Base-by-base conservation (phyloP, 495 filamentous ascomycete genomes). In the Hypoxylon perforatum region DNA sequence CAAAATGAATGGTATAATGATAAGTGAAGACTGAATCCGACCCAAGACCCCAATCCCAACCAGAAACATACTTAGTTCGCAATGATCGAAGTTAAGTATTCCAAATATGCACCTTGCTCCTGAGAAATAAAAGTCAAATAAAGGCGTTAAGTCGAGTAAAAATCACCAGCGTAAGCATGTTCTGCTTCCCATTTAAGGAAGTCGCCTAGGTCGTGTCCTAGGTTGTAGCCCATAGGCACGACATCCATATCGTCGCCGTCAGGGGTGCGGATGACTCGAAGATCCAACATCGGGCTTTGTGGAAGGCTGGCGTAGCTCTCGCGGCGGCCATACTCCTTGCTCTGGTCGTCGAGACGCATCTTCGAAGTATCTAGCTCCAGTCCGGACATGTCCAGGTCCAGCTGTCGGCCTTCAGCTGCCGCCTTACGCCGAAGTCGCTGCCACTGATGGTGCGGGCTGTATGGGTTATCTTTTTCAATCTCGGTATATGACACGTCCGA, bases 201-300 rank as follows among this genome's bases (percentile, higher is more conserved):
- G 57, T 85, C 83, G 15, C 78, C 80, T 35, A 85, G 50, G 67
- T 86, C 83, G 60, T 85, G 80, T 35, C 79, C 78, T 12, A 86
- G 76, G 51, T 86, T 86, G 65, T 80, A 86, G 6, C 83, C 82
- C 82, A 86, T 85, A 0, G 82, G 81, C 25, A 84, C 80, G 45
- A 78, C 71, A 19, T 74, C 60, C 22, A 77, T 58, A 59, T 81
- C 79, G 55, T 79, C 75, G 5, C 79, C 80, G 1, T 74, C 74
- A 0, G 67, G 69, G 30, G 72, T 77, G 15, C 67, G 71, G 33
- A 72, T 76, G 10, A 82, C 76, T 11, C 75, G 75, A 2, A 84
- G 67, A 44, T 82, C 80, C 38, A 82, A 61, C 81, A 84, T 82
- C n/a, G 82, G 81, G 63, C 81, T 84, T 35, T 80, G 80, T 18